These are phyloP conservation scores for Candida anglica DNA, from an alignment of 805 yeast species.

Conservation along the genomic window DNA sequence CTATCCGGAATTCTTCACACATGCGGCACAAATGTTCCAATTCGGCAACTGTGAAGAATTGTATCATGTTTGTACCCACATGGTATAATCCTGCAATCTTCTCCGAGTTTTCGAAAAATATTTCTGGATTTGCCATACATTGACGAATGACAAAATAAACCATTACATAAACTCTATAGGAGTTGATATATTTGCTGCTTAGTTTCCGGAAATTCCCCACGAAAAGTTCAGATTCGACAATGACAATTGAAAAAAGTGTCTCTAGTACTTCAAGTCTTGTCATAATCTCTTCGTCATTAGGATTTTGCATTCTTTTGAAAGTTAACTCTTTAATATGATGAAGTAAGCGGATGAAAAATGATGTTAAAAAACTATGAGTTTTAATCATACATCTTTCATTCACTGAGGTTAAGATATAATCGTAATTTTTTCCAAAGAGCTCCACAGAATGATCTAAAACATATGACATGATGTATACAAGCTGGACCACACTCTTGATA, in stretches of 20 bases:
- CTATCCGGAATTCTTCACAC: constrained; percentile 35
- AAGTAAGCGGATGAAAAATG: constrained; percentile 35
- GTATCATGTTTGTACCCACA: constrained; percentile 36
- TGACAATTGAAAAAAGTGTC: constrained; percentile 24
- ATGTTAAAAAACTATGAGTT: constrained; percentile 34
- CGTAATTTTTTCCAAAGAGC: constrained; percentile 37
- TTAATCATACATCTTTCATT: constrained; percentile 39
- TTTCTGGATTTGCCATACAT: constrained; percentile 37
- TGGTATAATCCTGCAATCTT: constrained; percentile 18
- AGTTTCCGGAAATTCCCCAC: constrained; percentile 39
- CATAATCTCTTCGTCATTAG: constrained; percentile 11
- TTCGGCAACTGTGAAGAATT: constrained; percentile 32
- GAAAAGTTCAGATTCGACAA: constrained; percentile 38
- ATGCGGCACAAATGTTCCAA: constrained; percentile 30
- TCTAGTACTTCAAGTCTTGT: constrained; percentile 28
- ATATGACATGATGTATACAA: constrained; percentile 40
- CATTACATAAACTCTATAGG: constrained; percentile 38
- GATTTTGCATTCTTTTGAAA: constrained; percentile 8
- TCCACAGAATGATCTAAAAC: constrained; percentile 40
- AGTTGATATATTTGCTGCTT: constrained; percentile 34
- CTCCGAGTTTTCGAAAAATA: constrained; percentile 25
- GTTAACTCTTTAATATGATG: constrained; percentile 33
- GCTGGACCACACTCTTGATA: constrained; percentile 36
- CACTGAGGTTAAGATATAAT: constrained; percentile 30
- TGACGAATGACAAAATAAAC: constrained; percentile 37